phyloP scores from a whole-genome alignment of 1,284 basidiomycete genomes.

The Ustilago curta region DNA sequence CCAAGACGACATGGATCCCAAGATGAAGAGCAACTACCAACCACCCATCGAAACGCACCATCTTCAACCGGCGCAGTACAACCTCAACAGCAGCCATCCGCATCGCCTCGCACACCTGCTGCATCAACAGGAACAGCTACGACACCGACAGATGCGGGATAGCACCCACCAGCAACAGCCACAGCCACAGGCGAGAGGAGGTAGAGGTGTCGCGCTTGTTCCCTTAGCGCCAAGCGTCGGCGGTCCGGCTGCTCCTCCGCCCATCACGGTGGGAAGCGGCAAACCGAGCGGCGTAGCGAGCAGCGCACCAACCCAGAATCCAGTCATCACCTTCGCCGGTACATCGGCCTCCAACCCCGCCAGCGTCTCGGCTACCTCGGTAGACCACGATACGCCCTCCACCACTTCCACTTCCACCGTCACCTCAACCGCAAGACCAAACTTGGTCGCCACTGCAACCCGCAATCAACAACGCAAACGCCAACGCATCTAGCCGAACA shows the following conservation, averaged over 20 bases:
- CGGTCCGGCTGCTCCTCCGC: slow-evolving; percentile 40
- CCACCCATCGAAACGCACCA: slow-evolving; percentile 45
- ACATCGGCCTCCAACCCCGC: slow-evolving; percentile 14
- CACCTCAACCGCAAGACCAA: background rate
- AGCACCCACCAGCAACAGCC: background rate
- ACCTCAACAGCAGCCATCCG: slow-evolving; percentile 24
- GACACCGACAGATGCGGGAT: slow-evolving; percentile 33
- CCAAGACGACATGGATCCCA: slow-evolving; percentile 72
- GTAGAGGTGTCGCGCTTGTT: background rate
- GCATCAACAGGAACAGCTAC: slow-evolving; percentile 30
- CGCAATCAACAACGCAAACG: slow-evolving; percentile 48
- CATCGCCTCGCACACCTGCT: slow-evolving; percentile 27
- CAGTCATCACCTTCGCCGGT: slow-evolving; percentile 23
- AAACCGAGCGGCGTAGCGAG: slow-evolving; percentile 14
- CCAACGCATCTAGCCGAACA: slow-evolving; percentile 22
- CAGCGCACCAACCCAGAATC: slow-evolving; percentile 12
- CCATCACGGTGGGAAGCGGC: slow-evolving; percentile 27
- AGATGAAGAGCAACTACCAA: slow-evolving; percentile 60
- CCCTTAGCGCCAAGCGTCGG: slow-evolving; percentile 18
- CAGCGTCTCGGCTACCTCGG: slow-evolving; percentile 3
- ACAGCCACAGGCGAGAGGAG: background rate
- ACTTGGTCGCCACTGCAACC: slow-evolving; percentile 36
- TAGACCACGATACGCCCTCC: slow-evolving; percentile 2
- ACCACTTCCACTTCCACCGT: slow-evolving; percentile 5
- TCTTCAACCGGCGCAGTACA: slow-evolving; percentile 15